phyloP scores from a whole-genome alignment of 208 protist genomes.

The Tritrichomonas musculus region DNA sequence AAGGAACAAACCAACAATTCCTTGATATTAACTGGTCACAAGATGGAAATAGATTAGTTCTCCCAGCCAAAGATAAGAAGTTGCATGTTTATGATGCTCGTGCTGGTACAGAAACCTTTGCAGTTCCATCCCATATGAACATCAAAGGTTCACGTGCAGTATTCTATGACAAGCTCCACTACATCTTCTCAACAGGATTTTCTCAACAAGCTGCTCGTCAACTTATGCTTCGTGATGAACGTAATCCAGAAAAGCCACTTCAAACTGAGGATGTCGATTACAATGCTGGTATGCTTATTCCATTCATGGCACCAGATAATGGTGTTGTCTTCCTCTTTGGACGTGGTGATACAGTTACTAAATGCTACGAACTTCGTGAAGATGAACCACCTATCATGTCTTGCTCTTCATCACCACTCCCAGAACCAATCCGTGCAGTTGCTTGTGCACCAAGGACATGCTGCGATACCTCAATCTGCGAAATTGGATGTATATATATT shows the following conservation, averaged over 20 bases:
- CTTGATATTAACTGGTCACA: slow-evolving; percentile 25
- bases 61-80: slow-evolving; percentile 2
- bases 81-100: neutral
- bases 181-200: slow-evolving; percentile 20
- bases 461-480: neutral
- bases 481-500: neutral
- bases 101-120: neutral
- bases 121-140: neutral
- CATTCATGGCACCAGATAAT: slow-evolving; percentile 12
- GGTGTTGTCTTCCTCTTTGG: neutral
- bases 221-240: neutral
- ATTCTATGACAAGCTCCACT: slow-evolving; percentile 23
- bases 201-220: neutral
- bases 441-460: neutral
- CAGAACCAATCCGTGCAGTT: neutral
- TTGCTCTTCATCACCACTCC: neutral
- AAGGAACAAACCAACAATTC: neutral
- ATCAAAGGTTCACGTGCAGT: neutral
- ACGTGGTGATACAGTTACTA: neutral
- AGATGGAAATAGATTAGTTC: neutral
- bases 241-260: slow-evolving; percentile 25
- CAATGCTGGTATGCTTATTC: neutral
- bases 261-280: neutral
- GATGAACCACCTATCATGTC: neutral
- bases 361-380: neutral